Conservation (phyloP, 306 rosid genomes). For the Carpinus viminea region DNA sequence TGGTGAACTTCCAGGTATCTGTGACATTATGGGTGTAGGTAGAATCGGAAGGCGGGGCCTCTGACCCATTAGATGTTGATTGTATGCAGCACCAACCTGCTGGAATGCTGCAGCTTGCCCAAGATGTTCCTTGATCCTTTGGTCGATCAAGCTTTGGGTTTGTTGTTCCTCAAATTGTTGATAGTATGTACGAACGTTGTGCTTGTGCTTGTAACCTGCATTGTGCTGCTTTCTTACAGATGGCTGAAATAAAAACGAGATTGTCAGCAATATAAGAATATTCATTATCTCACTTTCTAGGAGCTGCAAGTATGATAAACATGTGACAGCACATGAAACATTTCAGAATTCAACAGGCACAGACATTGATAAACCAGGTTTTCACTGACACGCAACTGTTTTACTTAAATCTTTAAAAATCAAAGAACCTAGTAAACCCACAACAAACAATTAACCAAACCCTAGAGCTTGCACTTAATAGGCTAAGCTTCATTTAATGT, state of each 20-base stretch:
- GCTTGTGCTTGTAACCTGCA: conserved; percentile 98
- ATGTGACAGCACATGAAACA: not conserved
- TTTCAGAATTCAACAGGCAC: not conserved
- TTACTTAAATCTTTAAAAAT: not conserved
- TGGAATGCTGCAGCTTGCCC: conserved; percentile 91
- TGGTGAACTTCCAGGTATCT: conserved; percentile 53
- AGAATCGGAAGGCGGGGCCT: conserved; percentile 74
- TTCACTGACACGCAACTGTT: not conserved
- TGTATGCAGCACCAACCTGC: conserved; percentile 87
- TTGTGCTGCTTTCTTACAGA: conserved; percentile 98
- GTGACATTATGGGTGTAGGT: conserved; percentile 69
- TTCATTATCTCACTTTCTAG: not conserved
- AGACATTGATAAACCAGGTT: not conserved
- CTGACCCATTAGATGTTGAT: conserved; percentile 68
- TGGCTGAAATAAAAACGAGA: conserved; percentile 54
- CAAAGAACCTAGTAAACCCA: not conserved
- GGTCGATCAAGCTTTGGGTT: conserved; percentile 91
- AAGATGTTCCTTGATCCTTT: conserved; percentile 93
- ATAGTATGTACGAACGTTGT: conserved; percentile 76
- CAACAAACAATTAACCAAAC: not conserved
- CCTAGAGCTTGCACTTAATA: not conserved
- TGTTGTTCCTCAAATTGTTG: conserved; percentile 98
- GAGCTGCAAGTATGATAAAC: not conserved
- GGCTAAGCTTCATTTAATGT: not conserved
- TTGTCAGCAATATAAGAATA: conserved; percentile 10